Percentiles rank a stretch among this genome's conserved stretches.
These are phyloP conservation scores for Metarhizium guizhouense DNA, from an alignment of 2,329 filamentous ascomycete species.

Conservation along the genomic window DNA sequence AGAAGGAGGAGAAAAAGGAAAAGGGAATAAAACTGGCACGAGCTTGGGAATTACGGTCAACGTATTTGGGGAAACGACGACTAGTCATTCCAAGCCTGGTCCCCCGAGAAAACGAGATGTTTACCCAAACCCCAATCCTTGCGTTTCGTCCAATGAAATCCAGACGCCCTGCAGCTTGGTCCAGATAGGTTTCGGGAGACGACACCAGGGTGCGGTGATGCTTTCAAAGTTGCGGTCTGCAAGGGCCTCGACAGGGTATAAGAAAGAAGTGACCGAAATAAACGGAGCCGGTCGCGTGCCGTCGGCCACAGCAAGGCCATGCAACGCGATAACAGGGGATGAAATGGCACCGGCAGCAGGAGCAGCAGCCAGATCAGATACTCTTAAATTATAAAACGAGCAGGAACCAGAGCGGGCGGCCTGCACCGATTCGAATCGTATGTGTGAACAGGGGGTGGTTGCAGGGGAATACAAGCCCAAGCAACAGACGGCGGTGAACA, in stretches of 20 bases:
- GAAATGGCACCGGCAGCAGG: not conserved
- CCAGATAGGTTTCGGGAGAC: too few relatives aligned
- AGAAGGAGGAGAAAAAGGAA: not conserved
- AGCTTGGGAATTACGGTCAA: not conserved
- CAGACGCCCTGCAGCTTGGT: too few relatives aligned
- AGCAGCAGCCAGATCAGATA: not conserved
- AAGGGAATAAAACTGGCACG: not conserved
- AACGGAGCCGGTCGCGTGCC: not conserved
- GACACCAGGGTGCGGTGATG: not conserved
- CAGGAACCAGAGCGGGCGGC: not conserved
- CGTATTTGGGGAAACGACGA: not conserved
- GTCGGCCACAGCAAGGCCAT: not conserved
- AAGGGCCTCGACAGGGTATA: not conserved
- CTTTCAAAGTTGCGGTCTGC: slow-evolving; percentile 6
- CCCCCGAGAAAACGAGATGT: not conserved
- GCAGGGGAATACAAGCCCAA: not conserved
- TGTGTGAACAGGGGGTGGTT: not conserved
- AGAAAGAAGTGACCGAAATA: not conserved
- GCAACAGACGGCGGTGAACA: not conserved
- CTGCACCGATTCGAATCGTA: not conserved
- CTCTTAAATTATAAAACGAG: not conserved
- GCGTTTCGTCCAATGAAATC: not conserved
- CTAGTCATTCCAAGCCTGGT: not conserved
- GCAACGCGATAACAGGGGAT: not conserved
- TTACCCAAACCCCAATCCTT: not conserved